Base-by-base conservation (phyloP, 768 basidiomycete species). In the Mycena amicta region DNA sequence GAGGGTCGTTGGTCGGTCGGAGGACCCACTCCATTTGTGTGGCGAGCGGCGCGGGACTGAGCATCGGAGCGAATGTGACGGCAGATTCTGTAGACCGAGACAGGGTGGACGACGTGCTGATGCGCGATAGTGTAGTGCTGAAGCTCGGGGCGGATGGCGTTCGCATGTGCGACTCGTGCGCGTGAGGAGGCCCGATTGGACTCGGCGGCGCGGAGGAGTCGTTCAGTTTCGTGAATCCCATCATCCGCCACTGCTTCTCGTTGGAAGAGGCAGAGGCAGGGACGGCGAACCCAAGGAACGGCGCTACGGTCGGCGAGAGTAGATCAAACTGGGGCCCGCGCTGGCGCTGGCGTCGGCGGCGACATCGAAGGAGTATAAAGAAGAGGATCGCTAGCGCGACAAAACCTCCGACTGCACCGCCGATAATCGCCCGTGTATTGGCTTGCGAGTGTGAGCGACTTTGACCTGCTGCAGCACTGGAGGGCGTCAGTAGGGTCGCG, bases 21-120 rank as follows among this genome's bases (percentile, higher is more conserved):
- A 61, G 49, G 11, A 61, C 60, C 55, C 60, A 61, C 54, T 57
- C 55, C 52, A 57, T 45, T 50, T 61, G 55, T 5, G 28, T 49
- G 22, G 5, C 26, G 6, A 22, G 13, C 12, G 47, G 6, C 20
- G 41, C 11, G 13, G 41, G 41, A 6, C 13, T 43, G 12, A 20
- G 41, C 22, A 28, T 49, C 27, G 47, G 25, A 12, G 47, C 26
- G 20, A 45, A 45, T n/a, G 22, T 23, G 43, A 45, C 43, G 5
- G 43, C 5, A n/a, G 43, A 45, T 15, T 45, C 43, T 8, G 8
- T 8, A 6, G 43, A 15, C 15, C 43, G 43, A 23, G 43, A 16
- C 43, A n/a, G 8, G 13, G 20, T 8, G 13, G 43, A 8, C 8
- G 43, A 45, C 43, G 22, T 16, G 8, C 8, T 8, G 43, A 18